Base-by-base conservation (phyloP, 306 rosid species). In the Nissolia schottii region DNA sequence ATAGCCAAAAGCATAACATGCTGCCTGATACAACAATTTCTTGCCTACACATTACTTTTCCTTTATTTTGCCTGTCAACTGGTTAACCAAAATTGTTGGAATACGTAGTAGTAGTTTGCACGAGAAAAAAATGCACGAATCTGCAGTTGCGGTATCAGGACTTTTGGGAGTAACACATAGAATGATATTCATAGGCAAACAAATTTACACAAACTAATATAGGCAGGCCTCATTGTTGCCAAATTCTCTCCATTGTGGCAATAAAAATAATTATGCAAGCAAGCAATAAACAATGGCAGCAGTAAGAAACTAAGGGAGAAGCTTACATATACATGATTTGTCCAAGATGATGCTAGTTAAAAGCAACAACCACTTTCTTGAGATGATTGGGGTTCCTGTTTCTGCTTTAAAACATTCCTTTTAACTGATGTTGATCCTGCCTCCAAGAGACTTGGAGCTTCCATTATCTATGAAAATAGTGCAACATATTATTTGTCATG, bases 371-470 rank as follows among this genome's bases (percentile, higher is more conserved):
- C 82, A 18, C 84, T 75, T 23, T 64, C 67, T 68, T 80, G 82
- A 34, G 87, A 75, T 53, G 86, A 65, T 70, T 87, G 89, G 53
- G 84, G 53, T 75, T 86, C 92, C 65, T 80, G 92, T 57, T 89
- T 87, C 79, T 67, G 96, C 82, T 89, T 91, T 76, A 88, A 73
- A 32, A 86, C 85, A 80, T 85, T 91, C 77, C 92, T 87, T 82
- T 94, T 94, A 43, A 71, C 85, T 51, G 76, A 85, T 59, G 79
- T 85, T 16, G 99, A 89, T 28, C 97, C 99, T 84, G 89, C 93
- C 80, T 93, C 92, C 83, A 91, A 74, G 6, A 94, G 95, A 76
- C 95, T 86, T 13, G 99, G 99, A 71, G 86, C 88, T 82, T 89
- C 99, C 97, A 91, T 89, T 76, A 91, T 94, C 97, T 92, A 80